Conservation (phyloP, 2,329 filamentous ascomycete species). For the Furcasterigmium furcatum region DNA sequence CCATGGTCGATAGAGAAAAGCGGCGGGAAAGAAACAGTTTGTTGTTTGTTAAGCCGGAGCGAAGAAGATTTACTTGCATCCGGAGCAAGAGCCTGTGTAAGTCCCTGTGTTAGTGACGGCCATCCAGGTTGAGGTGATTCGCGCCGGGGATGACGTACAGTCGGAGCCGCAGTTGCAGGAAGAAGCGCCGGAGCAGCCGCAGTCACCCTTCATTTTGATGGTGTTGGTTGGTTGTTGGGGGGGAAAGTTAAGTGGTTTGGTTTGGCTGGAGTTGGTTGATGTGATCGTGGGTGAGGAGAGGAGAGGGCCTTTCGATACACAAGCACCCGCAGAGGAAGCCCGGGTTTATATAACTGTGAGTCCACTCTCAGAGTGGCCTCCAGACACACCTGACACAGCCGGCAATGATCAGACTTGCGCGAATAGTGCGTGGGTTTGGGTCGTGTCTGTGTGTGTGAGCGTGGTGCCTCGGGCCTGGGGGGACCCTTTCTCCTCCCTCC, state of each 20-base stretch:
- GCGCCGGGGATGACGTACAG: constrained; percentile 12
- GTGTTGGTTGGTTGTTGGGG: constrained; percentile 6
- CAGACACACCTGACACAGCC: background rate
- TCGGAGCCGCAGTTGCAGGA: constrained; percentile 15
- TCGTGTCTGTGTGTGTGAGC: background rate
- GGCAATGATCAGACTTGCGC: constrained; percentile 1
- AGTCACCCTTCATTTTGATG: constrained; percentile 19
- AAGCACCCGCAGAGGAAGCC: background rate
- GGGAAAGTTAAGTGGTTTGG: background rate
- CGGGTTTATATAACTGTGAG: background rate
- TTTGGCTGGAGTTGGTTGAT: constrained; percentile 2
- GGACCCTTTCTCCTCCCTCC: background rate
- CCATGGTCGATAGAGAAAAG: background rate
- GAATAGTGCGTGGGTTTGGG: constrained; percentile 1
- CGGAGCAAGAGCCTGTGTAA: constrained; percentile 2
- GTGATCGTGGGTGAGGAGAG: constrained; percentile 6
- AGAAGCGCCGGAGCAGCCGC: constrained; percentile 17
- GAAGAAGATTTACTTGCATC: constrained; percentile 1
- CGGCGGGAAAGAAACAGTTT: background rate
- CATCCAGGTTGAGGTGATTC: background rate
- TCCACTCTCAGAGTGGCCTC: background rate
- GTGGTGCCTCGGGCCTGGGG: background rate
- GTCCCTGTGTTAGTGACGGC: background rate
- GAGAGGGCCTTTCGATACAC: background rate
- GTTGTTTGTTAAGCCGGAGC: background rate